Percentiles rank a stretch among this genome's conserved stretches.
phyloP scores from a whole-genome alignment of 495 filamentous ascomycete genomes.

The Letharia columbiana region DNA sequence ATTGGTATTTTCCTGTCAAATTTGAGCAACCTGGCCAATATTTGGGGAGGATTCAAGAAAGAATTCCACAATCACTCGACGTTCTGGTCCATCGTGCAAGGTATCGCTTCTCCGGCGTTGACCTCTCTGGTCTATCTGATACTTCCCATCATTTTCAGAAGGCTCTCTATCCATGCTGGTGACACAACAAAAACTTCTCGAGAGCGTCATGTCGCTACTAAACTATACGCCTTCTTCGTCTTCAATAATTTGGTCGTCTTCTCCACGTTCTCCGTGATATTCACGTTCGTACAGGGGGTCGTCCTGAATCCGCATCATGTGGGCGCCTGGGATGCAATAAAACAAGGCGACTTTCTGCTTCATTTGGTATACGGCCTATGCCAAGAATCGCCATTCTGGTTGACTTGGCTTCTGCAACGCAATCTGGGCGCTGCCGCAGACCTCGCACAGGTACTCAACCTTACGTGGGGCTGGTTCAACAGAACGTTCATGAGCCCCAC shows the following conservation, averaged over 20 bases:
- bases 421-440: slow-evolving; percentile 88
- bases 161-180: slow-evolving; percentile 65
- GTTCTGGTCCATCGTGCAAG: slow-evolving; percentile 82
- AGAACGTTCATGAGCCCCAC: slow-evolving; percentile 81
- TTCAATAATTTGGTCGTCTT: slow-evolving; percentile 96
- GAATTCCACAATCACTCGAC: slow-evolving; percentile 51
- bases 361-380: slow-evolving; percentile 63
- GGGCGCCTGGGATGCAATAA: slow-evolving; percentile 59
- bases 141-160: slow-evolving; percentile 85
- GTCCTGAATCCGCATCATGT: slow-evolving; percentile 42
- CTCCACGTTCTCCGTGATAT: slow-evolving; percentile 75
- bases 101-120: slow-evolving; percentile 85
- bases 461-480: slow-evolving; percentile 72
- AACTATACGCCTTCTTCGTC: slow-evolving; percentile 92
- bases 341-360: slow-evolving; percentile 49
- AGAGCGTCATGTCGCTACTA: slow-evolving; percentile 84
- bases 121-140: slow-evolving; percentile 83
- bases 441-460: slow-evolving; percentile 69
- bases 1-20: slow-evolving; percentile 92
- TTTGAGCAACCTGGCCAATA: slow-evolving; percentile 62
- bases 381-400: slow-evolving; percentile 81
- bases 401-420: slow-evolving; percentile 84
- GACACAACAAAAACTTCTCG: slow-evolving; percentile 86
- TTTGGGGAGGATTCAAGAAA: slow-evolving; percentile 69
- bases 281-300: slow-evolving; percentile 59